Base-by-base conservation (phyloP, 202 grass and related monocot genomes). In the Schoenoplectus tabernaemontani region DNA sequence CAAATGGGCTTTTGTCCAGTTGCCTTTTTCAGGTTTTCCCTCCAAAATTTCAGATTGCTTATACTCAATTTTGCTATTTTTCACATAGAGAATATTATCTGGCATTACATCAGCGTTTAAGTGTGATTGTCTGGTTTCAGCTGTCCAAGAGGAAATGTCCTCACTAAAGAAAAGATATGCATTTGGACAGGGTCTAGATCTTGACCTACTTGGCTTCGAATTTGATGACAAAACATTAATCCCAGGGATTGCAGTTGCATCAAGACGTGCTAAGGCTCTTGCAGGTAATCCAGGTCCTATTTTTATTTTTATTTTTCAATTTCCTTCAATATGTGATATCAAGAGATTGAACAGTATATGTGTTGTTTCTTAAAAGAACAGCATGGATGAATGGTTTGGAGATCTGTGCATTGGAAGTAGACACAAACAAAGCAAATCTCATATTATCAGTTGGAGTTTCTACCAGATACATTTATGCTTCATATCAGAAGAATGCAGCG, bases 361-460 rank as follows among this genome's bases (percentile, higher is more conserved):
- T 73, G 50, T 73, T 73, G 44, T 73, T 73, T 73, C 30, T 34
- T 75, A 47, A 7, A 71, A 80, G 7, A 37, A 46, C 87, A 96
- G 96, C 90, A 57, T 99, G 96, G 96, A 99, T 93, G 96, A 99
- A 91, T 71, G 96, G 96, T 5, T 43, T 96, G 53, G 96, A 99
- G 88, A 86, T 99, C 7, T 84, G 84, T 38, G 80, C 92, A 1
- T 38, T 93, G 60, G 96, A 99, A 85, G 83, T 62, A 46, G 96
- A 99, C 89, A 86, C 83, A 0, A 62, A 78, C 13, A 78, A 82
- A 23, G 96, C 56, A 54, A 90, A 70, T 86, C 79, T 99, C 42
- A 80, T 96, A 75, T 58, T 96, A 36, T 91, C 92, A 7, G 92
- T 89, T 13, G 92, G 96, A 4, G 88, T 93, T 16, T 91, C 89